Evolutionary conservation across 2,329 filamentous ascomycete genomes (phyloP).

Genomic region (Camptophora hylomeconis): DNA sequence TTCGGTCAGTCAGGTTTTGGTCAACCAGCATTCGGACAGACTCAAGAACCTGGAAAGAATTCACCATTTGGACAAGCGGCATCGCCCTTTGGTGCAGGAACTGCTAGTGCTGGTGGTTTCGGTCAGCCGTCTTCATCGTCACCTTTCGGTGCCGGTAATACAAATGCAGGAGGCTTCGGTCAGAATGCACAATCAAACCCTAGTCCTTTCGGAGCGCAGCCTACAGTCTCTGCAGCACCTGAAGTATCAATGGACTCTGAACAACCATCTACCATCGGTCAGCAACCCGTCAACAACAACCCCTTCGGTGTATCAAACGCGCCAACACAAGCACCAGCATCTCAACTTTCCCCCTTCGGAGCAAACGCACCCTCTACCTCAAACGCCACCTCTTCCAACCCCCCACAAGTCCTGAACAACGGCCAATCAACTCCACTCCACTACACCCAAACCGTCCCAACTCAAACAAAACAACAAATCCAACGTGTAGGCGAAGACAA

Average conservation of each 20-base stretch:
- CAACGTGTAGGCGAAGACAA: constrained; percentile 10
- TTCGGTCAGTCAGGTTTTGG: constrained; percentile 10
- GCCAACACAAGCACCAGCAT: constrained; percentile 20
- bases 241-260: no score
- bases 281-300: background rate
- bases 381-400: constrained; percentile 15
- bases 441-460: constrained; percentile 20
- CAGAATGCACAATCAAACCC: no score
- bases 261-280: background rate
- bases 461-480: constrained; percentile 23
- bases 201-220: background rate
- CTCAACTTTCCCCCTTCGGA: constrained; percentile 17
- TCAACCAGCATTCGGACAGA: constrained; percentile 20
- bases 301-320: constrained; percentile 2
- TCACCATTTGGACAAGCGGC: no score
- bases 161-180: no score
- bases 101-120: no score
- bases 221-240: no score
- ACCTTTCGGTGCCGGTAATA: no score
- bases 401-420: constrained; percentile 11
- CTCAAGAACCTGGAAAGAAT: no score
- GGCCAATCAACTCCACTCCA: constrained; percentile 12
- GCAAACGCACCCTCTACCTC: constrained; percentile 17
- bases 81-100: no score
- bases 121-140: no score